A percentile compares a stretch with the other conserved stretches of the same genome.
Evolutionary conservation across 257 asterid genomes (phyloP).

Genomic region (Nicotiana undulata): DNA sequence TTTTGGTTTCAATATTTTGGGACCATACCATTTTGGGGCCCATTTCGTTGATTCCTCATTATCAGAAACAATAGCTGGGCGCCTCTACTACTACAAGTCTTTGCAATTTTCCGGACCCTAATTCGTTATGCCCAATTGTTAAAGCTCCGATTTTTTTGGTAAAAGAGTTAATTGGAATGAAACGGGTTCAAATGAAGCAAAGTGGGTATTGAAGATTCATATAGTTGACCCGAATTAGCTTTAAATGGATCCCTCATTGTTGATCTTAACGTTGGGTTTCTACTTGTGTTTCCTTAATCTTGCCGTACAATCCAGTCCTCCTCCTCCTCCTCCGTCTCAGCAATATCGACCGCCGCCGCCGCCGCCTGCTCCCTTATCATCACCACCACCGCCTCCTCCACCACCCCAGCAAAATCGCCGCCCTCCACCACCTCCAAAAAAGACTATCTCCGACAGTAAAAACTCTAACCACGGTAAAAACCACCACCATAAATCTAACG

Average conservation of each 20-base stretch:
- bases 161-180: not conserved
- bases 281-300: constrained; percentile 20
- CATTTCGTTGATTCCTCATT: constrained; percentile 15
- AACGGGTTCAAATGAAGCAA: not conserved
- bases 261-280: constrained; percentile 17
- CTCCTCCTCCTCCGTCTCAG: constrained; percentile 15
- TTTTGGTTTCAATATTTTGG: constrained; percentile 4
- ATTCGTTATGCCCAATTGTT: not conserved
- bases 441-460: not conserved
- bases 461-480: not conserved
- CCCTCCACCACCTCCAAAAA: constrained; percentile 15
- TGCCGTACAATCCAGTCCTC: constrained; percentile 37
- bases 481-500: not conserved
- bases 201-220: not conserved
- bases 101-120: constrained; percentile 1
- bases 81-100: not conserved
- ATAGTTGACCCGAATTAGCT: constrained; percentile 4
- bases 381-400: constrained; percentile 16
- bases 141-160: not conserved
- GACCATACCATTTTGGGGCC: constrained; percentile 4
- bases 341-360: constrained; percentile 17
- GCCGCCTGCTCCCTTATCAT: not conserved
- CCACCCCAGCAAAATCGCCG: constrained; percentile 2
- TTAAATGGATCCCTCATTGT: constrained; percentile 44
- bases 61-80: constrained; percentile 2